phyloP scores from a whole-genome alignment of 306 rosid species.

The Carpinus fangiana region DNA sequence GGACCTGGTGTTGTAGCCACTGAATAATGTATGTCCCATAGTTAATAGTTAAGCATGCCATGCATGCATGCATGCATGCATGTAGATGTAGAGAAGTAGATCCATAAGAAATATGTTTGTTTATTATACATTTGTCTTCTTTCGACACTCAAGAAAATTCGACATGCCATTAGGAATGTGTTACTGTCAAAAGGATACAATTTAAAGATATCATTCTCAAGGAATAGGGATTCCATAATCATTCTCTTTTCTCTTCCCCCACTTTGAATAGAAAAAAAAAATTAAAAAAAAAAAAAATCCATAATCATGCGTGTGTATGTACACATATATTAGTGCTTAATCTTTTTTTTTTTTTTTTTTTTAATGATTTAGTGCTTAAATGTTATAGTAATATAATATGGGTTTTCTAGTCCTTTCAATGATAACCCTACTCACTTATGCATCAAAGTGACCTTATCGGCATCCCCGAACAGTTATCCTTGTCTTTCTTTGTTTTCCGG shows the following conservation, averaged over 20 bases:
- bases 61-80: neutral
- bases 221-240: constrained; percentile 18
- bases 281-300: no score
- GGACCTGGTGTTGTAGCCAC: neutral
- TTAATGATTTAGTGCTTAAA: neutral
- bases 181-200: constrained; percentile 20
- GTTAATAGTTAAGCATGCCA: neutral
- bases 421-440: no score
- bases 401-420: no score
- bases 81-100: neutral
- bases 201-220: constrained; percentile 21
- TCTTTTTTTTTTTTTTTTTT: no score
- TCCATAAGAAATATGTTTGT: neutral
- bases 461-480: no score
- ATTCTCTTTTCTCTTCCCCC: no score
- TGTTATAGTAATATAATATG: no score
- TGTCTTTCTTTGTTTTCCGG: no score
- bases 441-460: no score
- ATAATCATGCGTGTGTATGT: no score
- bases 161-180: constrained; percentile 4
- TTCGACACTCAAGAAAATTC: neutral
- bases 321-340: no score
- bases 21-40: neutral
- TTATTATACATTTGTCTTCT: constrained; percentile 2
- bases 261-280: no score